A percentile compares a stretch with the other conserved stretches of the same genome.
Evolutionary conservation across 495 filamentous ascomycete species (phyloP).

Genomic region (Penicillium egyptiacum): DNA sequence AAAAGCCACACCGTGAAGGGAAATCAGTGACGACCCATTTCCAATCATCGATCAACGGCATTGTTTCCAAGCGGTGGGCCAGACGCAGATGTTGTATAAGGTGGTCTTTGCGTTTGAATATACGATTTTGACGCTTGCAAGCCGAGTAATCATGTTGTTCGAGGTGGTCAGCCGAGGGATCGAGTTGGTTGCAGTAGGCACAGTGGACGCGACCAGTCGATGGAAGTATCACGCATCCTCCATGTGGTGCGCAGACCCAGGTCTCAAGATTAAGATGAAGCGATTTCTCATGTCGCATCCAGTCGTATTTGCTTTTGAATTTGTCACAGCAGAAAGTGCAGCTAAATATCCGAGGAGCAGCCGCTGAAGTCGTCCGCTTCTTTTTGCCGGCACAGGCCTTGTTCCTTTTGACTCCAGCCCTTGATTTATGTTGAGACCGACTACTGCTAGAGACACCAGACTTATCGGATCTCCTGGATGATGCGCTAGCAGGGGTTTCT

Average conservation of each 20-base stretch:
- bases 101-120: too few species aligned
- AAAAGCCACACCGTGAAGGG: conserved; percentile 67
- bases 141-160: too few species aligned
- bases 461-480: too few species aligned
- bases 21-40: conserved; percentile 58
- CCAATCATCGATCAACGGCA: conserved; percentile 65
- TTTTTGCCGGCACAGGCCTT: conserved; percentile 1
- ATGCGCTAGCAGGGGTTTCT: too few species aligned
- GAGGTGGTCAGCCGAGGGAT: conserved; percentile 24
- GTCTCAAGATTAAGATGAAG: conserved; percentile 71
- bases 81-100: conserved; percentile 73
- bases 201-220: conserved; percentile 14
- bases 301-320: conserved; percentile 77
- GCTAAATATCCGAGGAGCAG: conserved; percentile 55
- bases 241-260: conserved; percentile 70
- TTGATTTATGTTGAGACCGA: too few species aligned
- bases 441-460: too few species aligned
- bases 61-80: conserved; percentile 63
- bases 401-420: background rate
- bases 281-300: conserved; percentile 76
- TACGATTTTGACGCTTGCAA: too few species aligned
- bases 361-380: too few species aligned
- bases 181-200: conserved; percentile 18
- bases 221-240: conserved; percentile 23
- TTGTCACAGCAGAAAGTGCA: conserved; percentile 80